Percentiles rank a stretch among this genome's conserved stretches.
Evolutionary conservation across 352 stramenopile species (phyloP).

Genomic region (Pythium plurisporium): DNA sequence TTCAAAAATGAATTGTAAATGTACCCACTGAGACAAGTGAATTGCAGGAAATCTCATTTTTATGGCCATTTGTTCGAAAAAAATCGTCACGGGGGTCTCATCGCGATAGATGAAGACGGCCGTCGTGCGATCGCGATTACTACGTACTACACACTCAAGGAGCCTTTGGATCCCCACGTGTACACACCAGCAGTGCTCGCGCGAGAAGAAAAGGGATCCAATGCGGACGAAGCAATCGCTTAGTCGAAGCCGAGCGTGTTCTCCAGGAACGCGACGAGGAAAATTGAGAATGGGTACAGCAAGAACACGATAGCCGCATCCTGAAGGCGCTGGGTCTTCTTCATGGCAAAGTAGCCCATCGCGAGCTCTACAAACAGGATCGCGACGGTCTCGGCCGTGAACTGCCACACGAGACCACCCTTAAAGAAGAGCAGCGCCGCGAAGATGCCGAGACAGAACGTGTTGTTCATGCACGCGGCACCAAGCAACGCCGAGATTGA

Average conservation of each 20-base stretch:
- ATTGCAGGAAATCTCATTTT: not conserved
- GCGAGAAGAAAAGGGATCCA: too few relatives aligned
- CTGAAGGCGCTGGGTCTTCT: conserved; percentile 84
- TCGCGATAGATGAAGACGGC: too few relatives aligned
- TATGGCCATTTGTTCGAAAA: not conserved
- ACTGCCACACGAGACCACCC: conserved; percentile 94
- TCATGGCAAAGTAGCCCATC: conserved; percentile 80
- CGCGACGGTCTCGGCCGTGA: conserved; percentile 95
- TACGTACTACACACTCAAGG: too few relatives aligned
- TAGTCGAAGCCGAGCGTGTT: conserved; percentile 90
- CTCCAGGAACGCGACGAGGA: conserved; percentile 91
- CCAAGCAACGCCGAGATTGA: conserved; percentile 92
- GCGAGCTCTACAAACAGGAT: conserved; percentile 95
- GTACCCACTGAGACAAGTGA: conserved; percentile 1
- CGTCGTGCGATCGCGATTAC: too few relatives aligned
- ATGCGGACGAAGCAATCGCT: conserved; percentile 14
- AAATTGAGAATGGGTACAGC: conserved; percentile 93
- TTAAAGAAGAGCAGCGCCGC: conserved; percentile 96
- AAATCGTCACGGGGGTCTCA: not conserved
- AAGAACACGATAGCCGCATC: conserved; percentile 79
- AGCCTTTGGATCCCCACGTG: too few relatives aligned
- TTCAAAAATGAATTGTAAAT: conserved; percentile 14
- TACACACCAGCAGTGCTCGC: too few relatives aligned
- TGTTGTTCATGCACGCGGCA: conserved; percentile 99
- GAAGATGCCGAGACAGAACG: conserved; percentile 98